Conservation (phyloP, 495 filamentous ascomycete genomes). For the Penicillium turbatum region DNA sequence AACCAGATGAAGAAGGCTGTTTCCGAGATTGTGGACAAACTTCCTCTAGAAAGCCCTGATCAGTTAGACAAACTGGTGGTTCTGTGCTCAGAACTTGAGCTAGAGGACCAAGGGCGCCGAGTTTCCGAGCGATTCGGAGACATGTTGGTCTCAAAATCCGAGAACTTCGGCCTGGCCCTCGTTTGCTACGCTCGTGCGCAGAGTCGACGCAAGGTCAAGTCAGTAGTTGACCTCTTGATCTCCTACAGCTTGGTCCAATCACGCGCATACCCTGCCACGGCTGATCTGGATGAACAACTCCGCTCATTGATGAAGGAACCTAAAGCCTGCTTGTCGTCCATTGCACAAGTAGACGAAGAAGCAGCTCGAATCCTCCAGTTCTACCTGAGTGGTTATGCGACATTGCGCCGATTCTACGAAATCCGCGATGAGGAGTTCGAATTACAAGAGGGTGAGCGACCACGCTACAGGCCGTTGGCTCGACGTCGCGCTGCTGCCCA, state of each 20-base stretch:
- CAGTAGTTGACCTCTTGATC: conserved; percentile 79
- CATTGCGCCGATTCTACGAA: conserved; percentile 80
- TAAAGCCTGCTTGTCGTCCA: conserved; percentile 57
- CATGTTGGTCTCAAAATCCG: conserved; percentile 55
- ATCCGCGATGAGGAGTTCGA: conserved; percentile 63
- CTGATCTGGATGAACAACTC: conserved; percentile 65
- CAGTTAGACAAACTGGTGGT: conserved; percentile 72
- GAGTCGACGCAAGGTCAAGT: conserved; percentile 65
- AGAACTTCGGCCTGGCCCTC: conserved; percentile 75
- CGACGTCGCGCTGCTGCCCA: conserved; percentile 63
- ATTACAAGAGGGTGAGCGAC: conserved; percentile 36
- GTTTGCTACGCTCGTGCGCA: conserved; percentile 83
- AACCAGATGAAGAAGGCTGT: conserved; percentile 63
- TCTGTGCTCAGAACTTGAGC: conserved; percentile 63
- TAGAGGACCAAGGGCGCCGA: conserved; percentile 65
- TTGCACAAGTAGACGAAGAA: conserved; percentile 64
- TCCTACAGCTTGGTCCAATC: conserved; percentile 82
- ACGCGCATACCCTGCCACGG: conserved; percentile 62
- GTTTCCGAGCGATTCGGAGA: conserved; percentile 81
- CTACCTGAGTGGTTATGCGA: conserved; percentile 86
- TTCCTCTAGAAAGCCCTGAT: conserved; percentile 59
- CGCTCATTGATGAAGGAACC: conserved; percentile 61
- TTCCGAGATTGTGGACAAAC: conserved; percentile 54
- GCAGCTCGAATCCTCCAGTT: conserved; percentile 75
- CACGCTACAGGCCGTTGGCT: conserved; percentile 43